Evolutionary conservation across 225 moss, liverwort and hornwort species (phyloP).

Genomic region (Lunularia cruciata): DNA sequence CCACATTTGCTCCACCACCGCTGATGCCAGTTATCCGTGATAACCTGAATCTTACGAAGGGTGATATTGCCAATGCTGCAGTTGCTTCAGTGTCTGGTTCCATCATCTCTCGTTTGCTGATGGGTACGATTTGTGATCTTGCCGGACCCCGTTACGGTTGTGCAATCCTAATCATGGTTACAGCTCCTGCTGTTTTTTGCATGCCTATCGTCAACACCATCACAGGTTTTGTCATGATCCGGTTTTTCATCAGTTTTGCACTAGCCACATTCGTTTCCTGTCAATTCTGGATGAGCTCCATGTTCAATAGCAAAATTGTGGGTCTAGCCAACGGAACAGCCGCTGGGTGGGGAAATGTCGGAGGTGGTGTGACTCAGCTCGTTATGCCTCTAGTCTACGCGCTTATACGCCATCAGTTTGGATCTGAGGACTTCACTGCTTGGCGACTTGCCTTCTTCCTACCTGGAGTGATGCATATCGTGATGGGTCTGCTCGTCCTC

Average conservation of each 20-base stretch:
- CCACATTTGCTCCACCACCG: too few relatives aligned
- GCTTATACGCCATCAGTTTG: conserved; percentile 52
- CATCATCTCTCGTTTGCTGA: conserved; percentile 63
- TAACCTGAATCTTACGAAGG: conserved; percentile 61
- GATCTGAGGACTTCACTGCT: conserved; percentile 47
- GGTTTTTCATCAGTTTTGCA: conserved; percentile 82
- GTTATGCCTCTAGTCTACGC: conserved; percentile 77
- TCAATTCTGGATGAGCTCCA: conserved; percentile 95
- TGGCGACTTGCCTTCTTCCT: conserved; percentile 73
- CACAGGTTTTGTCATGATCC: conserved; percentile 55
- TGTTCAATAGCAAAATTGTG: conserved; percentile 82
- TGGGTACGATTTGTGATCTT: conserved; percentile 78
- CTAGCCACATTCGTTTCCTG: conserved; percentile 81
- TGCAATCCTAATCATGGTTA: conserved; percentile 63
- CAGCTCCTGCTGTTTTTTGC: conserved; percentile 69
- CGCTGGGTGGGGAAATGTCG: conserved; percentile 81
- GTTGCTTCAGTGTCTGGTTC: conserved; percentile 75
- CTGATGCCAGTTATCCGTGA: conserved; percentile 76
- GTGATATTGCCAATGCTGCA: conserved; percentile 66
- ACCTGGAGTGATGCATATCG: conserved; percentile 68
- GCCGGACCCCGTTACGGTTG: conserved; percentile 78
- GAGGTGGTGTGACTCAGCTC: conserved; percentile 79
- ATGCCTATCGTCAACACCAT: conserved; percentile 56
- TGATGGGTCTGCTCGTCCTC: conserved; percentile 65
- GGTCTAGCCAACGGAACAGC: conserved; percentile 75